Evolutionary conservation across 345 rosid species (phyloP).

Genomic region (Salix brachista): DNA sequence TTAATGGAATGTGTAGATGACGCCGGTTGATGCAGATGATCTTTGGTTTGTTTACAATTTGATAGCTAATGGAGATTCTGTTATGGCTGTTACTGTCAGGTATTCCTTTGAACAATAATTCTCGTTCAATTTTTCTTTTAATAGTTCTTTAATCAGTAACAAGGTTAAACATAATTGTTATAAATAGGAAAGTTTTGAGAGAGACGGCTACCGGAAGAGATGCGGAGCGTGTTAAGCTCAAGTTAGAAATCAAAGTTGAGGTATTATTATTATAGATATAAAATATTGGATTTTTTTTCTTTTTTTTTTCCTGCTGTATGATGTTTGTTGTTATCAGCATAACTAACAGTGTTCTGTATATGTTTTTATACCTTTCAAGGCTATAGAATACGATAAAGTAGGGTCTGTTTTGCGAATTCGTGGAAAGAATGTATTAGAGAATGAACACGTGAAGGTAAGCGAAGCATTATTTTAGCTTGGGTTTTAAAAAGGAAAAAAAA

Average conservation of each 20-base stretch:
- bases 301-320: background rate
- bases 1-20: slow-evolving; percentile 45
- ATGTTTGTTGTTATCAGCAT: background rate
- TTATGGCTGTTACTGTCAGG: slow-evolving; percentile 92
- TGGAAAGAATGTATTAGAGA: slow-evolving; percentile 80
- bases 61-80: slow-evolving; percentile 65
- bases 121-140: background rate
- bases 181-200: slow-evolving; percentile 72
- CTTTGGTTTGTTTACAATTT: slow-evolving; percentile 88
- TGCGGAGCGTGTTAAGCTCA: slow-evolving; percentile 72
- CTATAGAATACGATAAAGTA: slow-evolving; percentile 76
- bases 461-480: background rate
- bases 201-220: slow-evolving; percentile 76
- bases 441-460: slow-evolving; percentile 80
- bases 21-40: slow-evolving; percentile 79
- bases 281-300: background rate
- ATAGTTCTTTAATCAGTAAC: background rate
- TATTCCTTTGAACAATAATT: background rate
- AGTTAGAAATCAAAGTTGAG: slow-evolving; percentile 85
- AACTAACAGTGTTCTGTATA: background rate
- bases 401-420: slow-evolving; percentile 75
- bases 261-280: slow-evolving; percentile 25
- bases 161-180: background rate
- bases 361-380: slow-evolving; percentile 30
- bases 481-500: background rate